Evolutionary conservation across 257 asterid species (phyloP), one percentile per base, ranked within the genome.

Genomic region (Ilex aquifolium): DNA sequence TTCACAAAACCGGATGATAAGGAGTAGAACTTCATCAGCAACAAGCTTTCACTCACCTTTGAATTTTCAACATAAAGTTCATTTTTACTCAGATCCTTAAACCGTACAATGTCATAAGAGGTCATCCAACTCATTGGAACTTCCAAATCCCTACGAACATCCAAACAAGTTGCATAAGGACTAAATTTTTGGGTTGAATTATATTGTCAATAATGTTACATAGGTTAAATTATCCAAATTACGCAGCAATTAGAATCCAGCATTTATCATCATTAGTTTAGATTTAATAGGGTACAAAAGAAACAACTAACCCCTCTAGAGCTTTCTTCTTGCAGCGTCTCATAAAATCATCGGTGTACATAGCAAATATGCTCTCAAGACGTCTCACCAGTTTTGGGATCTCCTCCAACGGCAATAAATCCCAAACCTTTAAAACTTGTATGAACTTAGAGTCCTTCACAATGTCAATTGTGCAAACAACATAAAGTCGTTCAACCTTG

Each of bases 401-500:
- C 77, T 79, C 95, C 44, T 7, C 76, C 52, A 44, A 57, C 32
- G 83, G 77, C 66, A 84, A 15, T 53, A 87, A 32, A 65, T 84
- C 90, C 95, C 95, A 84, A 30, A 81, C 86, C 76, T 44, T 84
- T 65, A 87, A 60, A 10, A 87, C 79, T 76, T 87, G 92, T 44
- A 64, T 64, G 60, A 77, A 77, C 29, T 51, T 46, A n/a, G 72
- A 44, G 15, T 80, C 74, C 68, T 79, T 84, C 57, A 63, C 42
- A 32, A 84, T 73, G 59, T 84, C 88, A 51, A 72, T 60, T 44
- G 92, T 66, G 82, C 92, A 87, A 61, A 87, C 69, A 29, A 75
- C 57, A 60, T 56, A 80, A 31, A 62, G 65, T 6, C 73, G 72
- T 31, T 82, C 83, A 64, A 84, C 82, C 76, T 78, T 79, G 64